These are phyloP conservation scores for Tulasnella sp. DNA, from an alignment of 768 basidiomycete genomes.

Conservation along the genomic window DNA sequence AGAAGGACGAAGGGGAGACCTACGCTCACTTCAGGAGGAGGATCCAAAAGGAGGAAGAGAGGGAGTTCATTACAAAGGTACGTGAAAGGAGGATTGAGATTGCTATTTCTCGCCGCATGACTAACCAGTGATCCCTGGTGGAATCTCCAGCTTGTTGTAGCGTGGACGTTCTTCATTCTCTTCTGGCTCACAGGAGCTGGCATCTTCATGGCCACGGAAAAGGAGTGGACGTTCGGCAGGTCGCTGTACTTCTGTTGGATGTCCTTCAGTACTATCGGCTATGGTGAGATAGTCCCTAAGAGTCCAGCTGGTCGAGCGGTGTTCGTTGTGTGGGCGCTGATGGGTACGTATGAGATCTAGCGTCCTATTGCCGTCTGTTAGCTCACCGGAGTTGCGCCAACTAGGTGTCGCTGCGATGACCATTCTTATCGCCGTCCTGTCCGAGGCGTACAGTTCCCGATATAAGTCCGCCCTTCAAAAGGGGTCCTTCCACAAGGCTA, in stretches of 20 bases:
- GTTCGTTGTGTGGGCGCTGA: conserved; percentile 73
- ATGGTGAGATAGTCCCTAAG: conserved; percentile 56
- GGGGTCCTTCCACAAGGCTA: conserved; percentile 45
- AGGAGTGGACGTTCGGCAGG: conserved; percentile 55
- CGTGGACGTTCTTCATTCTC: conserved; percentile 59
- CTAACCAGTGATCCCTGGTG: neutral
- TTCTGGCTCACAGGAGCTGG: conserved; percentile 77
- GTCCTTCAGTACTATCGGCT: conserved; percentile 61
- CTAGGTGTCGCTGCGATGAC: conserved; percentile 22
- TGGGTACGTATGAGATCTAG: conserved; percentile 43
- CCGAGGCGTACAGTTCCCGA: conserved; percentile 62
- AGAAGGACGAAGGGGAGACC: conserved; percentile 27
- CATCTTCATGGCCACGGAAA: conserved; percentile 66
- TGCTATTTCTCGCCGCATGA: neutral
- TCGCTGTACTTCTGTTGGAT: conserved; percentile 70
- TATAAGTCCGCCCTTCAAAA: conserved; percentile 55
- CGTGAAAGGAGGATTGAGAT: neutral
- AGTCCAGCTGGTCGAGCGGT: conserved; percentile 69
- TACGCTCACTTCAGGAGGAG: conserved; percentile 35
- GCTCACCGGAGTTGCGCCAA: neutral
- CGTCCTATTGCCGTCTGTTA: no score
- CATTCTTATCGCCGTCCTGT: conserved; percentile 47
- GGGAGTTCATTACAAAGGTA: conserved; percentile 57
- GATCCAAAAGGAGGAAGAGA: conserved; percentile 41
- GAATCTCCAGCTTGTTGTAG: conserved; percentile 43